phyloP scores from a whole-genome alignment of 495 filamentous ascomycete species.

The Acidiella bohemica region DNA sequence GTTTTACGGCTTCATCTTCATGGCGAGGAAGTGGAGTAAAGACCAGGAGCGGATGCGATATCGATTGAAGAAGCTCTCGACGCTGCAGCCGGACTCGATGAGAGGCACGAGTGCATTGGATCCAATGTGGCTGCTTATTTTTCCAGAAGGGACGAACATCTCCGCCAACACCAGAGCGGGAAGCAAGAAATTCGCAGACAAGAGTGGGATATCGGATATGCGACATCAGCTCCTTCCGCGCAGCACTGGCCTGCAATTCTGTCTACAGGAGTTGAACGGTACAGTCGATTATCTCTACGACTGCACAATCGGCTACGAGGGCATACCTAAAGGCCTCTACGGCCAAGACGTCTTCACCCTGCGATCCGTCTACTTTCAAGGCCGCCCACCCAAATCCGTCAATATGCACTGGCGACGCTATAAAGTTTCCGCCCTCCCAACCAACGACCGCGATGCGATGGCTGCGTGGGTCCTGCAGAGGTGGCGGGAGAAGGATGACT shows the following conservation, averaged over 20 bases:
- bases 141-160: slow-evolving; percentile 72
- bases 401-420: slow-evolving; percentile 80
- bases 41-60: slow-evolving; percentile 58
- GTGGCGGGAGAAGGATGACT: slow-evolving; percentile 68
- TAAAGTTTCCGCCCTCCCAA: slow-evolving; percentile 48
- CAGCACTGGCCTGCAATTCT: slow-evolving; percentile 64
- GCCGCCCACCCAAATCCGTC: slow-evolving; percentile 65
- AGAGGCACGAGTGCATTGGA: slow-evolving; percentile 37
- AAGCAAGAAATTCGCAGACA: slow-evolving; percentile 56
- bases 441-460: slow-evolving; percentile 48
- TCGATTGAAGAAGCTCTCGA: slow-evolving; percentile 55
- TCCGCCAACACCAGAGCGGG: slow-evolving; percentile 48
- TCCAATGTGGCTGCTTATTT: slow-evolving; percentile 79
- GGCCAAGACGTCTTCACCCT: slow-evolving; percentile 68
- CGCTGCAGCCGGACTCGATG: slow-evolving; percentile 36
- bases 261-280: slow-evolving; percentile 53
- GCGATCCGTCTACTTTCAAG: slow-evolving; percentile 57
- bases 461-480: slow-evolving; percentile 59
- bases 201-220: slow-evolving; percentile 50
- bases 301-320: slow-evolving; percentile 75
- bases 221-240: slow-evolving; percentile 58
- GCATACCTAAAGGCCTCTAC: slow-evolving; percentile 57
- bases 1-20: slow-evolving; percentile 74
- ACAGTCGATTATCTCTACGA: slow-evolving; percentile 74
- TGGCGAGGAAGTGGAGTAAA: slow-evolving; percentile 67